phyloP scores from a whole-genome alignment of 2,329 filamentous ascomycete species.

The Trichoderma aggressivum region DNA sequence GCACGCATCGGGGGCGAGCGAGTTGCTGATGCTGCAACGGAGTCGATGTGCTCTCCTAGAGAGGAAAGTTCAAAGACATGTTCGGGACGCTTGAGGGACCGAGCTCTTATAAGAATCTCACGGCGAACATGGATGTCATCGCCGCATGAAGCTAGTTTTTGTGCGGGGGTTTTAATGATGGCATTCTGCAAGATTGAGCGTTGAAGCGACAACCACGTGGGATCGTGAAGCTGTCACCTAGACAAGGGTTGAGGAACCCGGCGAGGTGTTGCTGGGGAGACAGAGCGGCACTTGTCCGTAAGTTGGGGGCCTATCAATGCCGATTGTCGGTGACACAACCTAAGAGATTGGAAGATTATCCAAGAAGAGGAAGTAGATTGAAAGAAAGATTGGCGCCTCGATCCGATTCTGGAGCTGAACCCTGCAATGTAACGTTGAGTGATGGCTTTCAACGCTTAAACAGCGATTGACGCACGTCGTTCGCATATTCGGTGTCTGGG shows the following conservation, averaged over 20 bases:
- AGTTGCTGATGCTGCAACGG: not conserved
- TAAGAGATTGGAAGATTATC: too few relatives aligned
- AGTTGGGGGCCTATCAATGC: not conserved
- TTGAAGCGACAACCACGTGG: constrained; percentile 9
- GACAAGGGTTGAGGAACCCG: not conserved
- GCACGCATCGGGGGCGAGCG: not conserved
- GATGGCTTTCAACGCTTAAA: not conserved
- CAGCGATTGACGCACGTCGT: not conserved
- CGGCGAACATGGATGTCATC: not conserved
- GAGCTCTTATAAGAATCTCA: not conserved
- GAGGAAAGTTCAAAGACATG: not conserved
- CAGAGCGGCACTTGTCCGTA: not conserved
- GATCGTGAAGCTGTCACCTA: not conserved
- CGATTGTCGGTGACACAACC: not conserved
- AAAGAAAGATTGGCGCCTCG: not conserved
- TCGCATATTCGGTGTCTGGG: not conserved
- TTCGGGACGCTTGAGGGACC: not conserved
- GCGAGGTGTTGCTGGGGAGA: constrained; percentile 1
- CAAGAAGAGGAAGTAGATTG: too few relatives aligned
- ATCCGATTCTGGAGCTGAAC: not conserved
- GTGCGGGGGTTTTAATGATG: not conserved
- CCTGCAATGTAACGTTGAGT: not conserved
- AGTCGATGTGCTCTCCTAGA: not conserved
- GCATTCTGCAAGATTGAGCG: not conserved
- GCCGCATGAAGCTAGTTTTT: not conserved